phyloP scores from a whole-genome alignment of 345 rosid species.

The Rhodamnia argentea region DNA sequence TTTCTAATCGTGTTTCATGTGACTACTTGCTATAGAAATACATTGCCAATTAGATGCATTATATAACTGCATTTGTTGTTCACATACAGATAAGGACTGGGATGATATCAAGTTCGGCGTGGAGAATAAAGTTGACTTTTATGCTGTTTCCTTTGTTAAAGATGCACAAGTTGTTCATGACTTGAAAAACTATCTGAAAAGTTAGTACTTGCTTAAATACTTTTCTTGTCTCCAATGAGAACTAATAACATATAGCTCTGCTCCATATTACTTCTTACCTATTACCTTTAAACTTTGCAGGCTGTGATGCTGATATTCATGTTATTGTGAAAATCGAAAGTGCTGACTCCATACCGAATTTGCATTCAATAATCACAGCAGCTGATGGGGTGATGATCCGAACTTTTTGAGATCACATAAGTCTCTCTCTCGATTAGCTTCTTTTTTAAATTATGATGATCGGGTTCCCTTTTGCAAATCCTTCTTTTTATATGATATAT shows the following conservation, averaged over 20 bases:
- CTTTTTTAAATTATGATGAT: neutral
- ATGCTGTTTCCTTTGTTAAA: constrained; percentile 97
- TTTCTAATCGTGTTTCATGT: neutral
- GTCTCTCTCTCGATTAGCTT: neutral
- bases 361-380: constrained; percentile 94
- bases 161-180: constrained; percentile 99
- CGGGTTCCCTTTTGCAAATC: neutral
- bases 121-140: constrained; percentile 88
- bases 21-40: neutral
- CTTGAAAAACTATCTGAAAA: constrained; percentile 78
- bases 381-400: constrained; percentile 79
- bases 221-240: neutral
- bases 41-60: neutral
- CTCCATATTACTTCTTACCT: neutral
- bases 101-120: constrained; percentile 98
- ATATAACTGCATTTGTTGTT: neutral
- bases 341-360: constrained; percentile 93
- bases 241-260: neutral
- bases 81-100: constrained; percentile 90
- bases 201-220: constrained; percentile 17
- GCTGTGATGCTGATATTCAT: constrained; percentile 78
- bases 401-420: constrained; percentile 2
- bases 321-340: constrained; percentile 91
- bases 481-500: neutral
- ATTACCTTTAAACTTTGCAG: constrained; percentile 23